These are phyloP conservation scores for Taphrina deformans DNA, from an alignment of 1,139 yeast species.

Conservation along the genomic window DNA sequence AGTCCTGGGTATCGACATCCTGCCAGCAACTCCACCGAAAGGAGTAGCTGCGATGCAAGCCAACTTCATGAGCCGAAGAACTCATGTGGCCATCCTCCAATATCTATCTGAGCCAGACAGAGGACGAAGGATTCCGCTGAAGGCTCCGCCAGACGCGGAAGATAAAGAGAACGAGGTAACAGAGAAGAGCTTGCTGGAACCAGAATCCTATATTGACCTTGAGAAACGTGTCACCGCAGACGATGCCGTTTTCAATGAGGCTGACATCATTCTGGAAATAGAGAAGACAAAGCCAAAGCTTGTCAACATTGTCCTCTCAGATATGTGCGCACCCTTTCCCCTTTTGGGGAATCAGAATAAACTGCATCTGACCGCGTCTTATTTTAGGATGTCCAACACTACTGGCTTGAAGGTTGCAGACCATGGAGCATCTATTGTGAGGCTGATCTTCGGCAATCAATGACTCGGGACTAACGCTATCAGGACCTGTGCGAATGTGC, in stretches of 20 bases:
- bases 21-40: conserved; percentile 72
- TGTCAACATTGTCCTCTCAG: conserved; percentile 76
- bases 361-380: conserved; percentile 64
- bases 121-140: conserved; percentile 41
- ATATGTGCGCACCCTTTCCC: conserved; percentile 76
- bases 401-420: conserved; percentile 64
- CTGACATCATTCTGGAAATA: conserved; percentile 13
- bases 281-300: conserved; percentile 33
- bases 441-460: conserved; percentile 38
- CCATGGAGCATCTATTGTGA: conserved; percentile 59
- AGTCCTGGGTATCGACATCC: conserved; percentile 80
- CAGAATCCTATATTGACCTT: conserved; percentile 34
- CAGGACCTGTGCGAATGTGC: conserved; percentile 92
- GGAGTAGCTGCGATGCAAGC: conserved; percentile 87
- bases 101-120: conserved; percentile 50
- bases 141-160: conserved; percentile 10
- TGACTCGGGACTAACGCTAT: not conserved
- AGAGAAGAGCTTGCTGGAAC: conserved; percentile 8
- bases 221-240: conserved; percentile 26
- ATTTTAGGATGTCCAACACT: conserved; percentile 72
- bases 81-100: conserved; percentile 62
- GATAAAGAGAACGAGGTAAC: conserved; percentile 32
- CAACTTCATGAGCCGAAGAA: conserved; percentile 65
- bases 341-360: conserved; percentile 72
- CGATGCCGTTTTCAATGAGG: conserved; percentile 22